Conservation (phyloP, 2,329 filamentous ascomycete species). For the Teratosphaeria epicoccoides region DNA sequence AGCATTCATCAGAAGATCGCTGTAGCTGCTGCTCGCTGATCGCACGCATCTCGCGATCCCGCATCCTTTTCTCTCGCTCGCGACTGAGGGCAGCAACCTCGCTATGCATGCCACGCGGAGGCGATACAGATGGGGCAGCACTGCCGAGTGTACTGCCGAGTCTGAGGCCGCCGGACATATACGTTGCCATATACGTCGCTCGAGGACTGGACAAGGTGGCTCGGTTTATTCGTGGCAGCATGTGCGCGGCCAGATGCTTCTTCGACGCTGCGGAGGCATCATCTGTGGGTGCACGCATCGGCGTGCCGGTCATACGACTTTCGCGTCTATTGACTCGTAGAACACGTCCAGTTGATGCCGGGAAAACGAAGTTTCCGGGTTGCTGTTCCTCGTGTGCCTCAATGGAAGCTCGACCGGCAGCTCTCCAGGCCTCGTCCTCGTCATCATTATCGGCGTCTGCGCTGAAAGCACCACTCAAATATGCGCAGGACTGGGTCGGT, state of each 20-base stretch:
- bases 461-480: background rate
- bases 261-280: background rate
- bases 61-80: background rate
- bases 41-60: background rate
- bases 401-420: background rate
- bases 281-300: background rate
- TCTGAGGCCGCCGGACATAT: background rate
- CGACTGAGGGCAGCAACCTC: background rate
- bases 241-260: background rate
- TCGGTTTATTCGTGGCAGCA: background rate
- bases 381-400: background rate
- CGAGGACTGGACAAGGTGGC: background rate
- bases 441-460: background rate
- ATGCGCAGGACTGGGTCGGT: background rate
- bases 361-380: background rate
- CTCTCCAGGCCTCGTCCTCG: background rate
- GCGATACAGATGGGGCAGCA: background rate
- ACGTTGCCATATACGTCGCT: background rate
- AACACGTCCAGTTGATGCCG: background rate
- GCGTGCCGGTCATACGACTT: background rate
- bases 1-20: background rate
- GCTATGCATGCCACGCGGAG: background rate
- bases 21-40: background rate
- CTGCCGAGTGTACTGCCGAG: background rate
- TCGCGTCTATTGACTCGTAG: background rate